Percentiles rank a stretch among this genome's conserved stretches.
phyloP scores from a whole-genome alignment of 352 stramenopile species.

The Globisporangium mamillatum region DNA sequence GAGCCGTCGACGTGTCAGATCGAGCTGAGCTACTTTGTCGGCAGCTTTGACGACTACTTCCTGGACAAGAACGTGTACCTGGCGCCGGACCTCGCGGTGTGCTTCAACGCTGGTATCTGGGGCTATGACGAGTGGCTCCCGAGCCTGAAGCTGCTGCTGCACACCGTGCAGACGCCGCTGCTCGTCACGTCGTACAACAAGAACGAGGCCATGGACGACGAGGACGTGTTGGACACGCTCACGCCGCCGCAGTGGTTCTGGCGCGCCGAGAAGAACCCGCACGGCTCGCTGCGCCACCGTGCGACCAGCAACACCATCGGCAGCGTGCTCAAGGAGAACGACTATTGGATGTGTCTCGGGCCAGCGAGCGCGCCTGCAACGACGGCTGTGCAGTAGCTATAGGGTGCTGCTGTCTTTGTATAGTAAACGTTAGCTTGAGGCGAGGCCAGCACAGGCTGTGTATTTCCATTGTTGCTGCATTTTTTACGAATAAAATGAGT shows the following conservation, averaged over 20 bases:
- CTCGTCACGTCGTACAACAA: conserved; percentile 86
- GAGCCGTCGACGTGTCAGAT: conserved; percentile 29
- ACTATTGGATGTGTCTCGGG: conserved; percentile 81
- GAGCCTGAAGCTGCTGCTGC: conserved; percentile 61
- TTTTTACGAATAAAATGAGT: neutral
- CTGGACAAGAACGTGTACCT: conserved; percentile 39
- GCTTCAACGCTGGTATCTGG: conserved; percentile 87
- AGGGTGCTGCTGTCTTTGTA: conserved; percentile 6
- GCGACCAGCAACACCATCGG: conserved; percentile 57
- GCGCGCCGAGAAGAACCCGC: conserved; percentile 68
- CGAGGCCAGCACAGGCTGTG: neutral
- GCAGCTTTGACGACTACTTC: conserved; percentile 62
- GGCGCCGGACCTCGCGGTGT: conserved; percentile 60
- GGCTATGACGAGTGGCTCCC: conserved; percentile 86
- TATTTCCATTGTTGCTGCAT: neutral
- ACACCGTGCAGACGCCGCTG: conserved; percentile 49
- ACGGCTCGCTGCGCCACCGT: conserved; percentile 38
- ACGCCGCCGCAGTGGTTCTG: conserved; percentile 59
- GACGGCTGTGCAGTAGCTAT: neutral
- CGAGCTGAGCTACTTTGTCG: conserved; percentile 67
- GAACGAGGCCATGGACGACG: conserved; percentile 74
- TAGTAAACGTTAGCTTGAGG: neutral
- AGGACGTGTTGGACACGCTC: conserved; percentile 67
- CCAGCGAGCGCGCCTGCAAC: conserved; percentile 7
- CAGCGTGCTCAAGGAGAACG: conserved; percentile 67